Conservation (phyloP, 2,329 filamentous ascomycete genomes). For the Colletotrichum sp. region DNA sequence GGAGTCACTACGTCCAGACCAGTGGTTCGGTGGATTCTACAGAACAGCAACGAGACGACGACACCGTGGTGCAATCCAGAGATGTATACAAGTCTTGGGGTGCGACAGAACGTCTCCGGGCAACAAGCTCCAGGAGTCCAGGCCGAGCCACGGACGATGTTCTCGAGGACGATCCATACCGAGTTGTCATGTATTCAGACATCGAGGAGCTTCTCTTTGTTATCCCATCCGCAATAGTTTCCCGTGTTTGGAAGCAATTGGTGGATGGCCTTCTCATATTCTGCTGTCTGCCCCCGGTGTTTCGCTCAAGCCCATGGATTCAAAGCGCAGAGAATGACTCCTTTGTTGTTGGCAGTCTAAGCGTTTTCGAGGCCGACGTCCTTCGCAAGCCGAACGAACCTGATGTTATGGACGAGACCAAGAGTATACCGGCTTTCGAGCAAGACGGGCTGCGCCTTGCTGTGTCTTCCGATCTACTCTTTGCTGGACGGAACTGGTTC, state of each 20-base stretch:
- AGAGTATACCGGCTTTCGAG: slow-evolving; percentile 27
- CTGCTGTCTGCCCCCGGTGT: slow-evolving; percentile 64
- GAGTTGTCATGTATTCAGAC: slow-evolving; percentile 82
- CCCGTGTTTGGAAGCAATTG: slow-evolving; percentile 49
- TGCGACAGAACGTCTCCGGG: slow-evolving; percentile 56
- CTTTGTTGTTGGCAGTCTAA: neutral
- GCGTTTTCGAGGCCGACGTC: slow-evolving; percentile 1
- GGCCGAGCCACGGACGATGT: slow-evolving; percentile 78
- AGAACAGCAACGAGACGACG: slow-evolving; percentile 35
- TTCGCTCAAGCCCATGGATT: slow-evolving; percentile 30
- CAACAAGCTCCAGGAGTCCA: slow-evolving; percentile 60
- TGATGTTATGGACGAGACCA: slow-evolving; percentile 6
- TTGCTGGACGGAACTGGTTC: slow-evolving; percentile 53
- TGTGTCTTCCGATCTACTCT: slow-evolving; percentile 58
- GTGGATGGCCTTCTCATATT: slow-evolving; percentile 76
- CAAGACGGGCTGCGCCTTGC: slow-evolving; percentile 33
- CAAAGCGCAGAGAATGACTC: slow-evolving; percentile 33
- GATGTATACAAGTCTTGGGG: slow-evolving; percentile 60
- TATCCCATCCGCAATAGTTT: slow-evolving; percentile 45
- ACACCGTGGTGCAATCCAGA: slow-evolving; percentile 30
- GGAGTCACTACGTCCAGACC: slow-evolving; percentile 59
- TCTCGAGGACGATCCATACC: slow-evolving; percentile 80
- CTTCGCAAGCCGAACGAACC: slow-evolving; percentile 4
- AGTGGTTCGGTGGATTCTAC: slow-evolving; percentile 44
- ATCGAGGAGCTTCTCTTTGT: slow-evolving; percentile 67